Evolutionary conservation across 2,329 filamentous ascomycete species (phyloP).

Genomic region (Keithomyces neogunnii): DNA sequence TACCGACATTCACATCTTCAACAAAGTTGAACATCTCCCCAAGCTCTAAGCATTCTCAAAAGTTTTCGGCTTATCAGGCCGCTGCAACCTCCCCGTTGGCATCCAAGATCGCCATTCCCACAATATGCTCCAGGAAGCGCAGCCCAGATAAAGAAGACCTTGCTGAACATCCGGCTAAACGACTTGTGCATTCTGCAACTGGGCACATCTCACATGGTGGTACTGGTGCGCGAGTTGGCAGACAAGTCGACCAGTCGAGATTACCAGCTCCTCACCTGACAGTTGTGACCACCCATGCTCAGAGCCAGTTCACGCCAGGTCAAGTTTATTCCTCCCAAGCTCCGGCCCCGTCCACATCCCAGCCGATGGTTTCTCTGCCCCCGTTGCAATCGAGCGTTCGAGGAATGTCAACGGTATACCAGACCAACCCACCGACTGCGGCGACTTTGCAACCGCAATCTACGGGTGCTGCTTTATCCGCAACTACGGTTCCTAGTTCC

Average conservation of each 20-base stretch:
- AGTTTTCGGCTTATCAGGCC: constrained; percentile 30
- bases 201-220: constrained; percentile 10
- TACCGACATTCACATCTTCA: constrained; percentile 25
- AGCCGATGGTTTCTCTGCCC: constrained; percentile 46
- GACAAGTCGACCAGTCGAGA: constrained; percentile 27
- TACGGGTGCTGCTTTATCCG: constrained; percentile 15
- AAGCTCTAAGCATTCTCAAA: constrained; percentile 24
- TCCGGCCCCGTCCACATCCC: constrained; percentile 17
- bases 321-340: constrained; percentile 34
- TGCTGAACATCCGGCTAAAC: constrained; percentile 48
- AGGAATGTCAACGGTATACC: constrained; percentile 72
- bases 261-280: constrained; percentile 66
- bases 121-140: constrained; percentile 38
- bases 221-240: constrained; percentile 12
- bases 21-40: constrained; percentile 31
- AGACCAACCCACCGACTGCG: constrained; percentile 35
- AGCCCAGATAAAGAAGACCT: constrained; percentile 40
- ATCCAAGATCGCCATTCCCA: constrained; percentile 34
- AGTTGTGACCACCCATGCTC: constrained; percentile 42
- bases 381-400: constrained; percentile 53
- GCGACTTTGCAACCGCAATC: constrained; percentile 30
- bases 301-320: constrained; percentile 22
- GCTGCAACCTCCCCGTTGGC: constrained; percentile 40
- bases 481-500: constrained; percentile 13
- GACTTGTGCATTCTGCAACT: constrained; percentile 22